phyloP scores from a whole-genome alignment of 1,139 yeast genomes.

The Saccharomycopsis hybrid region DNA sequence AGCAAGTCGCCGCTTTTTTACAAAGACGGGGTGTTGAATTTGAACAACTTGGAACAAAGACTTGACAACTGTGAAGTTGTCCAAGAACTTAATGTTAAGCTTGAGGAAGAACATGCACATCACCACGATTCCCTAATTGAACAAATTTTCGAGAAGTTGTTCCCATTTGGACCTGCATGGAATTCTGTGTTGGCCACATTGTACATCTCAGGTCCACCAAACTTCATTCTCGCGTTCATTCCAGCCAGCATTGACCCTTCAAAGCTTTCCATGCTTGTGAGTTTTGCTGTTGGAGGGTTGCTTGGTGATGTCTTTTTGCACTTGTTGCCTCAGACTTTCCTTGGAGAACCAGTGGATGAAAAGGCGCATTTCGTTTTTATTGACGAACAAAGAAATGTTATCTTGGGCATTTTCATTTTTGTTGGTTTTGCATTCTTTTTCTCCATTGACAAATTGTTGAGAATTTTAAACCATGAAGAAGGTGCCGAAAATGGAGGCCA shows the following conservation, averaged over 20 bases:
- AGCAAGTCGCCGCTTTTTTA: slow-evolving; percentile 25
- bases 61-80: slow-evolving; percentile 34
- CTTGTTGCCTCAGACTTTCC: slow-evolving; percentile 55
- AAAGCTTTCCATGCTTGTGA: slow-evolving; percentile 43
- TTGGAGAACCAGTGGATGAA: slow-evolving; percentile 40
- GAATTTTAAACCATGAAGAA: slow-evolving; percentile 38
- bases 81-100: slow-evolving; percentile 29
- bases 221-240: slow-evolving; percentile 43
- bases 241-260: slow-evolving; percentile 45
- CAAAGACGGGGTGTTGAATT: slow-evolving; percentile 36
- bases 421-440: slow-evolving; percentile 52
- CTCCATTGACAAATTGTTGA: slow-evolving; percentile 47
- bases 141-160: slow-evolving; percentile 33
- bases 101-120: slow-evolving; percentile 21
- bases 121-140: slow-evolving; percentile 25
- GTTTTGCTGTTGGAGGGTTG: slow-evolving; percentile 67
- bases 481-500: slow-evolving; percentile 32
- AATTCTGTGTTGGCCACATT: slow-evolving; percentile 58
- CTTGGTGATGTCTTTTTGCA: slow-evolving; percentile 66
- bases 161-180: slow-evolving; percentile 48
- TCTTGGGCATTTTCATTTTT: slow-evolving; percentile 48
- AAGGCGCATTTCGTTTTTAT: slow-evolving; percentile 38
- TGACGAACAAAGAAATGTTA: slow-evolving; percentile 41
- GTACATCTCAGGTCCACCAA: slow-evolving; percentile 58
- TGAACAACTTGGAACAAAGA: slow-evolving; percentile 28